A percentile compares a stretch with the other conserved stretches of the same genome.
Conservation (phyloP, 805 yeast genomes). For the Starmerella floricola region DNA sequence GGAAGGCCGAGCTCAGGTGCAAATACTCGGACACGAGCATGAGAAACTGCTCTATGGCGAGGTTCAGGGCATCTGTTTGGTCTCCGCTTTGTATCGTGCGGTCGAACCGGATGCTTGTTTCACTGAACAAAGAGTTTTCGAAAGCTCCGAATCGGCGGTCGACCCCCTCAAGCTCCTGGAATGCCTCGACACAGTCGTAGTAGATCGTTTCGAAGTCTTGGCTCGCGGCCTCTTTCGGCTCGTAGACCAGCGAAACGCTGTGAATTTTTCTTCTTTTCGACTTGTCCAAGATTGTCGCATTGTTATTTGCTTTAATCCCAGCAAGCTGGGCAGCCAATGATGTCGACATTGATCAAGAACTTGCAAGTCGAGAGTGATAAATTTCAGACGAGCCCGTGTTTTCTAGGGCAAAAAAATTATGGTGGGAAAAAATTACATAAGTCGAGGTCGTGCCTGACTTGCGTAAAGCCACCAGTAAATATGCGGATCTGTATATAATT, state of each 20-base stretch:
- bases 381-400: background rate
- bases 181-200: conserved; percentile 59
- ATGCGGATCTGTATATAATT: no score
- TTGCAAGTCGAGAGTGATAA: background rate
- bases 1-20: conserved; percentile 59
- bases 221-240: conserved; percentile 76
- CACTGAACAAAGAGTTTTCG: conserved; percentile 63
- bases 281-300: conserved; percentile 66
- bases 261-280: conserved; percentile 78
- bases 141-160: conserved; percentile 70
- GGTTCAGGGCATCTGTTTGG: conserved; percentile 58
- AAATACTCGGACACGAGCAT: conserved; percentile 65
- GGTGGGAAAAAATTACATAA: conserved; percentile 12
- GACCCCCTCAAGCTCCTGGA: conserved; percentile 54
- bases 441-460: no score
- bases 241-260: conserved; percentile 76
- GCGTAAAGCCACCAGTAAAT: no score
- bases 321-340: conserved; percentile 76
- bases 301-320: conserved; percentile 39
- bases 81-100: conserved; percentile 73
- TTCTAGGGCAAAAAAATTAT: background rate
- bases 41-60: conserved; percentile 62
- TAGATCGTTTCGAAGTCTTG: conserved; percentile 83
- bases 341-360: conserved; percentile 5
- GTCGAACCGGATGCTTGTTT: conserved; percentile 65